Evolutionary conservation across 2,329 filamentous ascomycete genomes (phyloP).

Genomic region (Hyphodiscus sp.): DNA sequence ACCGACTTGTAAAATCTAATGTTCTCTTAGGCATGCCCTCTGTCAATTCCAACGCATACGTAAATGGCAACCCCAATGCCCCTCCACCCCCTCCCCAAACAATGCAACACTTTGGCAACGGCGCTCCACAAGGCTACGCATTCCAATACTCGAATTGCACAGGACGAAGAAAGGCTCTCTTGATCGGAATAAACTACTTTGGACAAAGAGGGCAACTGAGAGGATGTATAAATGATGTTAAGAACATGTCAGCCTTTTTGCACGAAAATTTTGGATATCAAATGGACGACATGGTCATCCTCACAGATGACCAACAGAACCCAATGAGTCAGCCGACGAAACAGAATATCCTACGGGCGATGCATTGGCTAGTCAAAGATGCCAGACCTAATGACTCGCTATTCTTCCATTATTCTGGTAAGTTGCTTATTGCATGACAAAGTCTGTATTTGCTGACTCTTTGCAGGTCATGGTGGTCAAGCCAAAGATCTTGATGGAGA

Average conservation of each 20-base stretch:
- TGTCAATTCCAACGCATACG: conserved; percentile 46
- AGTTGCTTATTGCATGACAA: conserved; percentile 26
- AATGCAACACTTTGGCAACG: conserved; percentile 69
- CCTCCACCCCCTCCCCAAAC: conserved; percentile 64
- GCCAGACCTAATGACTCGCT: conserved; percentile 87
- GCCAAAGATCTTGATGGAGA: conserved; percentile 73
- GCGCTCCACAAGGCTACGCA: conserved; percentile 71
- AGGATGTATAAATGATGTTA: conserved; percentile 95
- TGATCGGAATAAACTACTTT: conserved; percentile 97
- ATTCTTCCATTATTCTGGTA: conserved; percentile 96
- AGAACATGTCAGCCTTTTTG: conserved; percentile 91
- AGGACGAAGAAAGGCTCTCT: conserved; percentile 76
- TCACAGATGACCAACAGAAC: conserved; percentile 96
- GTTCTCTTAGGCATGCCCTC: conserved; percentile 33
- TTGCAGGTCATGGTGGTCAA: conserved; percentile 68
- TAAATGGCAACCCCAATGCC: conserved; percentile 48
- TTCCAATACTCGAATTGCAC: conserved; percentile 93
- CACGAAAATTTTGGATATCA: conserved; percentile 88
- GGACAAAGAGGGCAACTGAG: conserved; percentile 82
- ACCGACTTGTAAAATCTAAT: conserved; percentile 3
- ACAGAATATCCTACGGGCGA: conserved; percentile 87
- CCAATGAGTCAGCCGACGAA: conserved; percentile 97
- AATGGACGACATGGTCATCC: conserved; percentile 91
- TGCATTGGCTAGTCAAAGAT: conserved; percentile 98
- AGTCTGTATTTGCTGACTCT: conserved; percentile 4